phyloP scores from a whole-genome alignment of 257 asterid species.

The Solanum ossicruentum region DNA sequence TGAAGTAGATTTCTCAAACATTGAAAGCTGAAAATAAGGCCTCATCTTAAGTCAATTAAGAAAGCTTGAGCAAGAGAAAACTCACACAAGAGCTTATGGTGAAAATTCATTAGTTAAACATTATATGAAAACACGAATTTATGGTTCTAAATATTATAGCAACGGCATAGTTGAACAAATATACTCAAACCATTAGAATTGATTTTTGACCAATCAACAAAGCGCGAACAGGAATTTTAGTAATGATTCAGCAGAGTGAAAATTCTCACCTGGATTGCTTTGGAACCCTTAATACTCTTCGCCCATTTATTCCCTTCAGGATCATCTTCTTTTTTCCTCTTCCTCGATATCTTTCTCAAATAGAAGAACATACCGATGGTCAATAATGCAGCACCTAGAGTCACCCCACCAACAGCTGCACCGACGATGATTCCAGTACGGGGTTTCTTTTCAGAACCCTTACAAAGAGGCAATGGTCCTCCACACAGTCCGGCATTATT shows the following conservation, averaged over 20 bases:
- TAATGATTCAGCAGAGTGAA: background rate
- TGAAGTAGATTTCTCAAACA: conserved; percentile 52
- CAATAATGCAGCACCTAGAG: conserved; percentile 16
- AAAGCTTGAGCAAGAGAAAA: background rate
- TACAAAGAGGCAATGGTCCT: conserved; percentile 25
- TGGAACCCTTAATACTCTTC: conserved; percentile 34
- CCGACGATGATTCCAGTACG: conserved; percentile 8
- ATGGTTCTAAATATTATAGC: background rate
- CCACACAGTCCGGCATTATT: conserved; percentile 57
- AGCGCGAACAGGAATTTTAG: background rate
- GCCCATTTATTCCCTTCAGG: conserved; percentile 46
- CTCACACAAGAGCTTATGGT: background rate
- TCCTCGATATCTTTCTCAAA: conserved; percentile 16
- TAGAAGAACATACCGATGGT: conserved; percentile 10
- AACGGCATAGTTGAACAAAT: background rate
- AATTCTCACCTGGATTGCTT: conserved; percentile 25
- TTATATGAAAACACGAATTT: background rate
- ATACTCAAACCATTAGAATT: background rate
- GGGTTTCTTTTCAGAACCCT: conserved; percentile 10
- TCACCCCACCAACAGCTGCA: conserved; percentile 34
- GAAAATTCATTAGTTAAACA: background rate
- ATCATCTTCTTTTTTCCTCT: conserved; percentile 30
- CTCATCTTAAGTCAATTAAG: background rate
- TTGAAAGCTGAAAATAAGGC: conserved; percentile 38
- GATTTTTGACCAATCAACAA: background rate